These are phyloP conservation scores for Metschnikowia anglica DNA, from an alignment of 805 yeast genomes.

Conservation along the genomic window DNA sequence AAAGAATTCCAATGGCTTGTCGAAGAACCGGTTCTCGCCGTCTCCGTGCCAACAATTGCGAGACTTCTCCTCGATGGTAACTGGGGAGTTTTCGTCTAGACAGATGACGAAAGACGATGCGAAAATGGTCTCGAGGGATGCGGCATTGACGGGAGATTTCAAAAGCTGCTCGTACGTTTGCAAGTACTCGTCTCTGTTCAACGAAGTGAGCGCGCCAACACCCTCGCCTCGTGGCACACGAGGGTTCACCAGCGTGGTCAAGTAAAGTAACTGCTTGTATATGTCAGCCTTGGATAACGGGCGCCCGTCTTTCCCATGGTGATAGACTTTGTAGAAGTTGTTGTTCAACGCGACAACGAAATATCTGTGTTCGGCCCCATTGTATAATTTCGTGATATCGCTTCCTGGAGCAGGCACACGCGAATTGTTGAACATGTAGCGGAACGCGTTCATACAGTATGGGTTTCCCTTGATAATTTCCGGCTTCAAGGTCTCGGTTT, in stretches of 20 bases:
- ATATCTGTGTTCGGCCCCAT: slow-evolving; percentile 55
- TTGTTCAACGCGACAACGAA: slow-evolving; percentile 72
- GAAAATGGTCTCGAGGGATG: slow-evolving; percentile 64
- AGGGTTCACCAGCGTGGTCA: slow-evolving; percentile 42
- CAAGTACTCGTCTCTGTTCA: slow-evolving; percentile 83
- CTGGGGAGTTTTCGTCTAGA: slow-evolving; percentile 71
- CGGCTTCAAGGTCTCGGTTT: slow-evolving; percentile 72
- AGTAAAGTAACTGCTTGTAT: slow-evolving; percentile 56
- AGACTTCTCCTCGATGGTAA: slow-evolving; percentile 79
- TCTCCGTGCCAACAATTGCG: slow-evolving; percentile 93
- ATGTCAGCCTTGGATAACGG: slow-evolving; percentile 49
- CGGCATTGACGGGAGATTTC: slow-evolving; percentile 59
- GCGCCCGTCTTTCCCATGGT: slow-evolving; percentile 48
- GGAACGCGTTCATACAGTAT: slow-evolving; percentile 93
- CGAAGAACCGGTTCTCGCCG: slow-evolving; percentile 86
- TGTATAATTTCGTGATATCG: slow-evolving; percentile 62
- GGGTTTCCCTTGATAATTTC: slow-evolving; percentile 77
- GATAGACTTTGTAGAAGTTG: slow-evolving; percentile 74
- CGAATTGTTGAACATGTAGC: slow-evolving; percentile 85
- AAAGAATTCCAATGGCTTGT: slow-evolving; percentile 85
- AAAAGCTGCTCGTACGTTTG: slow-evolving; percentile 55
- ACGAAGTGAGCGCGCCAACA: slow-evolving; percentile 76
- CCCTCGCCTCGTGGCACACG: slow-evolving; percentile 46
- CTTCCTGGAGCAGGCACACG: slow-evolving; percentile 69
- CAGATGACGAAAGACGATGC: slow-evolving; percentile 79